Percentiles rank a stretch among this genome's conserved stretches.
These are phyloP conservation scores for Fusarium mundagurra DNA, from an alignment of 2,329 filamentous ascomycete genomes.

Conservation along the genomic window DNA sequence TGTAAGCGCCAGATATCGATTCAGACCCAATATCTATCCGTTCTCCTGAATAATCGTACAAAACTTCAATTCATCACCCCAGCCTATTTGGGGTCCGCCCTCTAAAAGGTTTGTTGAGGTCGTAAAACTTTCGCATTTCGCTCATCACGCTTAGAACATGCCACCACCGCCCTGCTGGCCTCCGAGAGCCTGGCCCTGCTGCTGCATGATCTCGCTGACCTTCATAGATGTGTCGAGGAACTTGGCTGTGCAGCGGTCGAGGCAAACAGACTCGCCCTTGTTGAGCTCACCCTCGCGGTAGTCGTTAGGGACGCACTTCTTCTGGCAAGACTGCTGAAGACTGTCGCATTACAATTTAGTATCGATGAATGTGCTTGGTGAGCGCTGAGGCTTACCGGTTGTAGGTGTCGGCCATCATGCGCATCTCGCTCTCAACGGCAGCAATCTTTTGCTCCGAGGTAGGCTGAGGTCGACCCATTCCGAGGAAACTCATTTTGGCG, in stretches of 20 bases:
- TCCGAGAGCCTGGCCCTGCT: constrained; percentile 77
- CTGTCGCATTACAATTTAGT: constrained; percentile 55
- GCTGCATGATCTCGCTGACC: constrained; percentile 95
- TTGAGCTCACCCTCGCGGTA: constrained; percentile 98
- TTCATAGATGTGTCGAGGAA: constrained; percentile 99
- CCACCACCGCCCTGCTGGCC: constrained; percentile 47
- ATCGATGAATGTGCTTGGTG: background rate
- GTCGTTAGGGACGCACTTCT: constrained; percentile 90
- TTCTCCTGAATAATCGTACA: constrained; percentile 34
- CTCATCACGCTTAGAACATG: constrained; percentile 40
- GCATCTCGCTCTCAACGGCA: constrained; percentile 95
- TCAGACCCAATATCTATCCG: constrained; percentile 31
- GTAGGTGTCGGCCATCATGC: constrained; percentile 98
- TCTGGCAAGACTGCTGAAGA: constrained; percentile 86
- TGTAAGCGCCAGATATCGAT: constrained; percentile 29
- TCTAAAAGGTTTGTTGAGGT: background rate
- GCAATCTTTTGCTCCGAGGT: constrained; percentile 97
- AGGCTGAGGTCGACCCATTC: constrained; percentile 76
- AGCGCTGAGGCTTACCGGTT: constrained; percentile 73
- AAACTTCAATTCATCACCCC: background rate
- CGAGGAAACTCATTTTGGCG: constrained; percentile 57
- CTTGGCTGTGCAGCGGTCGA: constrained; percentile 96
- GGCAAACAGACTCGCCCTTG: constrained; percentile 98
- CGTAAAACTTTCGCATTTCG: background rate
- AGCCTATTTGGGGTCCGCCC: background rate